A percentile compares a stretch with the other conserved stretches of the same genome.
These are phyloP conservation scores for Blastocladiella britannica DNA, from an alignment of 192 early-diverging fungal genomes.

Conservation along the genomic window DNA sequence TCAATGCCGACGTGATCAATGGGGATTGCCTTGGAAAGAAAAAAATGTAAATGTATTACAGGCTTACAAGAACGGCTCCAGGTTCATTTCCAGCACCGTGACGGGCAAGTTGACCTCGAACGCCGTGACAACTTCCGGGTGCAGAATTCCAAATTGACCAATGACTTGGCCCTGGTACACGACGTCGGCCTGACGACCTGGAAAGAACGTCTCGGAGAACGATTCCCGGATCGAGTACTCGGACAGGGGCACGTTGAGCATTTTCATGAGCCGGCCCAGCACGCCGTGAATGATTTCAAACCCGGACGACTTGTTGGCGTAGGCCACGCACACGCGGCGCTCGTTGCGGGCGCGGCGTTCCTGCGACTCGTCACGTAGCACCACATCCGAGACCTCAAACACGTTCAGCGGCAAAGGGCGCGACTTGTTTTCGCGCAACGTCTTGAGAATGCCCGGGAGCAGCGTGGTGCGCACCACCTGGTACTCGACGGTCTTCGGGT, in stretches of 20 bases:
- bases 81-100: conserved; percentile 77
- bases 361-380: conserved; percentile 59
- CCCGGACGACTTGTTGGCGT: conserved; percentile 60
- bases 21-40: too few species aligned
- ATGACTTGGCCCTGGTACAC: conserved; percentile 38
- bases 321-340: conserved; percentile 67
- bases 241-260: conserved; percentile 29
- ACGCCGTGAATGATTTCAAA: conserved; percentile 79
- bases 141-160: conserved; percentile 76
- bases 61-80: conserved; percentile 79
- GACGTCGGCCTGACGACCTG: conserved; percentile 75
- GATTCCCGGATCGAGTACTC: conserved; percentile 18
- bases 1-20: too few species aligned
- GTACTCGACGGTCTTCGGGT: conserved; percentile 81
- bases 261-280: conserved; percentile 68
- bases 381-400: conserved; percentile 92
- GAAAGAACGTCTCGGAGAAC: conserved; percentile 59
- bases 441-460: conserved; percentile 85
- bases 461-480: conserved; percentile 83
- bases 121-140: conserved; percentile 68
- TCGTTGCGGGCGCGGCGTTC: conserved; percentile 74
- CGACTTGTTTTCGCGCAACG: conserved; percentile 64
- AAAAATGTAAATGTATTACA: conserved; percentile 1
- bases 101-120: conserved; percentile 71
- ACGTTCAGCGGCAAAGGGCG: conserved; percentile 75